Evolutionary conservation across 768 basidiomycete species (phyloP), one percentile per base, ranked within the genome.

Genomic region (Suillus occidentalis): DNA sequence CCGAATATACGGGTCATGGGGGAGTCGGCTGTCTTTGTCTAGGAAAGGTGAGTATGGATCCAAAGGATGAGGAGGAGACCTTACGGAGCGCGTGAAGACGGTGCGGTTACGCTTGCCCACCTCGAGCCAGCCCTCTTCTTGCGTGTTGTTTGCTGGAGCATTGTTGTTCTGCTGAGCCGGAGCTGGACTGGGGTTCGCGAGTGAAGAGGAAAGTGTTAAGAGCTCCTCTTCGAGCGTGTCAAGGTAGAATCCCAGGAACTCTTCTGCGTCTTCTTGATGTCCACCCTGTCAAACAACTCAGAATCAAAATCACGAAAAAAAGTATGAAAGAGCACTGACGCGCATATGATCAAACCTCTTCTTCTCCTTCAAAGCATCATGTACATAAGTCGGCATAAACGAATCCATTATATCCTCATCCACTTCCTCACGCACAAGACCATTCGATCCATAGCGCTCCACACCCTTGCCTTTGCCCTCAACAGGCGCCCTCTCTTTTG

Each of bases 261-360:
- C 97, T 76, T 99, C 96, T 12, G 96, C 97, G 65, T 99, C 97
- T 75, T 99, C 97, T 78, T 99, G 97, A 65, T 95, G 92, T 0
- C 95, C 95, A 43, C 92, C 88, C 86, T 94, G 20, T n/a, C 25
- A 68, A 56, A 39, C 67, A 62, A 43, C 50, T 70, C 61, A 10
- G 22, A 60, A 16, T 58, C 36, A 34, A 53, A 55, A 34, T 43
- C 63, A 13, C 47, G 60, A 39, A 67, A 49, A 49, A 10, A 43
- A 12, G n/a, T 58, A 6, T 31, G 31, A 43, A 70, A 37, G 49
- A 25, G 1, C 3, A 84, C 89, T 70, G 68, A 94, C 92, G 77
- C 91, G 80, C 95, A 98, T 98, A 55, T 84, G 87, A 71, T 96
- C 95, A 72, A 98, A 98, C 67, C 92, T 83, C 78, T 94, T 94